Evolutionary conservation across 352 stramenopile species (phyloP), one percentile per base, ranked within the genome.

Genomic region (Globisporangium parvum): DNA sequence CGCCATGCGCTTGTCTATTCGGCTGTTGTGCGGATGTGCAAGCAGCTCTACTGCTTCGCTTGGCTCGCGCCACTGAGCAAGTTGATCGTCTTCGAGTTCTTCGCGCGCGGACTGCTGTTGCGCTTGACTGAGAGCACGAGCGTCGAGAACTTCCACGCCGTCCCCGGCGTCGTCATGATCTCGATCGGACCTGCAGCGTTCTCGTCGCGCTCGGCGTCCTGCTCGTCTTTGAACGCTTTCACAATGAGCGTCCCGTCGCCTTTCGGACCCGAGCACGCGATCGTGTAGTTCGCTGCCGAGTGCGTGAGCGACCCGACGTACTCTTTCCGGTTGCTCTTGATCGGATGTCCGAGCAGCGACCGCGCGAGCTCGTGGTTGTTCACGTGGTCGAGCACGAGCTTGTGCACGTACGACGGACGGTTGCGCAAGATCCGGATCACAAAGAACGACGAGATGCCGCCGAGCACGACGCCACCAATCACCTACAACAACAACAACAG

Each of bases 321-420:
- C 42, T 84, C 81, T 49, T 75, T 79, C 46, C 75, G 71, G 48
- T 88, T 80, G 57, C 80, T 86, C 60, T 80, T 87, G 53, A 91
- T 87, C 1, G 80, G 77, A 57, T 87, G 70, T 20, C 80, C 80
- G 10, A 91, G 67, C 20, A 85, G 49, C 44, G 76, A 66, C 0
- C 77, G 73, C 15, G 80, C 80, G 51, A 66, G 59, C n/a, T 79
- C 69, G 62, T 73, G 78, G 60, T 88, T 87, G 62, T 91, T 91
- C 17, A 87, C 75, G 41, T 83, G 78, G 55, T 88, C 80, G 23
- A 91, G 59, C 48, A 84, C 80, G 31, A 91, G 56, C 46, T 88
- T 91, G 71, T 88, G 80, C 61, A 88, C 77, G 72, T 91, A 91
- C 56, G 82, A 86, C 51, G 80, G 74, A 47, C 77, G 75, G 59